phyloP scores from a whole-genome alignment of 2,329 filamentous ascomycete genomes.

The Talaromyces sp. region DNA sequence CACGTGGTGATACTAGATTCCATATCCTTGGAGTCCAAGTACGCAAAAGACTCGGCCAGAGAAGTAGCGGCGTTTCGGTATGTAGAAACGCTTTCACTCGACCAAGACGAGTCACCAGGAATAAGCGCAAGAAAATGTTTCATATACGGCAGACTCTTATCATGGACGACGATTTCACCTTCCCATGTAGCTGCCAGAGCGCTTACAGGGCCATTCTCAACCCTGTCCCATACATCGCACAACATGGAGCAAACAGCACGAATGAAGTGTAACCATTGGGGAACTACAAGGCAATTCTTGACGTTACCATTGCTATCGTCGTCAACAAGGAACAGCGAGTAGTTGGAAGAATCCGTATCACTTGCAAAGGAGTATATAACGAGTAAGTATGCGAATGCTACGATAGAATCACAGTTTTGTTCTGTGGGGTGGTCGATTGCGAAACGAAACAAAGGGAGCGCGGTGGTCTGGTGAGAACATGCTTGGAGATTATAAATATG shows the following conservation, averaged over 20 bases:
- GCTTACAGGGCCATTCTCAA: constrained; percentile 14
- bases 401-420: constrained; percentile 17
- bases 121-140: not conserved
- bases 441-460: constrained; percentile 5
- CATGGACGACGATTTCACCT: not conserved
- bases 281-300: constrained; percentile 1
- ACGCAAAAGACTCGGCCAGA: not conserved
- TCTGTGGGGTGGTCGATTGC: constrained; percentile 14
- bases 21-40: constrained; percentile 13
- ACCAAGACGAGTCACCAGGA: not conserved
- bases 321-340: constrained; percentile 16
- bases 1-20: constrained; percentile 27
- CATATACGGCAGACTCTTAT: not conserved
- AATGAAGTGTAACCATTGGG: constrained; percentile 20
- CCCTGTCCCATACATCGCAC: constrained; percentile 16
- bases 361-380: constrained; percentile 17
- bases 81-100: not conserved
- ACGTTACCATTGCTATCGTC: not conserved
- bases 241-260: constrained; percentile 21
- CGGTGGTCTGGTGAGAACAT: constrained; percentile 5
- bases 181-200: constrained; percentile 21
- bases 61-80: not conserved
- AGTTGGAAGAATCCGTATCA: constrained; percentile 15
- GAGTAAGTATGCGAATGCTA: constrained; percentile 18
- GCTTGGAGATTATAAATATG: constrained; percentile 22